These are phyloP conservation scores for Monascus ruber DNA, from an alignment of 2,329 filamentous ascomycete genomes.

Conservation along the genomic window DNA sequence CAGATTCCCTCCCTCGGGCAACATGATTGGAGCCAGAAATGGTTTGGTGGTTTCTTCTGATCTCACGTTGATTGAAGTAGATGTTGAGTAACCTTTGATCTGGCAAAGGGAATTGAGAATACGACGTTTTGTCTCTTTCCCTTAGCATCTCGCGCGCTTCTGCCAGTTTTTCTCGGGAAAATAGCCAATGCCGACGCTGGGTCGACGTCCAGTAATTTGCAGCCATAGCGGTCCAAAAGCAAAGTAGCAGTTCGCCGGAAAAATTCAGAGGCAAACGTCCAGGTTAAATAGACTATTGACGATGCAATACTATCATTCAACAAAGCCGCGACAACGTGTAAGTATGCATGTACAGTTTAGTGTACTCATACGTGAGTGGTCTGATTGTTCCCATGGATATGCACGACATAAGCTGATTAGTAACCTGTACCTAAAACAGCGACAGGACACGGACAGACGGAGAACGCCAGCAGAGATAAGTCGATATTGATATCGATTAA, in stretches of 20 bases:
- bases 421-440: not conserved
- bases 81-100: slow-evolving; percentile 75
- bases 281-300: too few species aligned
- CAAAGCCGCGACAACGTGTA: too few species aligned
- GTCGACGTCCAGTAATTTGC: slow-evolving; percentile 96
- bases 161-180: slow-evolving; percentile 68
- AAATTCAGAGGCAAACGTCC: too few species aligned
- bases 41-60: slow-evolving; percentile 1
- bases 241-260: too few species aligned
- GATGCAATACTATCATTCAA: too few species aligned
- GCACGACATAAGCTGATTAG: too few species aligned
- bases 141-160: slow-evolving; percentile 65
- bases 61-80: slow-evolving; percentile 79
- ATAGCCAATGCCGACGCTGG: slow-evolving; percentile 82
- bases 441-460: not conserved
- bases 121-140: slow-evolving; percentile 60
- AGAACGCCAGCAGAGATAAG: not conserved
- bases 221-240: slow-evolving; percentile 51
- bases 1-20: slow-evolving; percentile 1
- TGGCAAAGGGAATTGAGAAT: slow-evolving; percentile 71
- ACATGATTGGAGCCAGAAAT: not conserved
- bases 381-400: not conserved
- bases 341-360: too few species aligned
- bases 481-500: not conserved
- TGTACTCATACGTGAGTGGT: not conserved